Evolutionary conservation across 225 moss, liverwort and hornwort genomes (phyloP).

Genomic region (Pleurozium schreberi): DNA sequence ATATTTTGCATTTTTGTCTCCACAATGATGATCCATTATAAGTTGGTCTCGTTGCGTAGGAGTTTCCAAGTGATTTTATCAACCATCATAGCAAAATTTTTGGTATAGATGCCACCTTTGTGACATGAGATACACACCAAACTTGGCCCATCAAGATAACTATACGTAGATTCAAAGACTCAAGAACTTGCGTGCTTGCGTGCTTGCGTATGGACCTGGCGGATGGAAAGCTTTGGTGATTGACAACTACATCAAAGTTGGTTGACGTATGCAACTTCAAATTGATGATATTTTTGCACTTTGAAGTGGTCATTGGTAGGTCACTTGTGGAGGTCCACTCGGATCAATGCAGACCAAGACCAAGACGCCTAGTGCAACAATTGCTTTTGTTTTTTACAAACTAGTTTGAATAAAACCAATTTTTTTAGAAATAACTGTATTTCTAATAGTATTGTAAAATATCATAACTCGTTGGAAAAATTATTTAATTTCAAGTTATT

Average conservation of each 20-base stretch:
- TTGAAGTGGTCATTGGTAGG: not conserved
- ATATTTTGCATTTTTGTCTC: too few species aligned
- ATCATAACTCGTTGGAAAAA: too few species aligned
- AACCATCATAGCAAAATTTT: not conserved
- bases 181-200: fast-evolving
- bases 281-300: not conserved
- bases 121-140: not conserved
- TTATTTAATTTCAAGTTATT: too few species aligned
- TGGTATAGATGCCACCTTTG: not conserved
- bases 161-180: fast-evolving
- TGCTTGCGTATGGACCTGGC: not conserved
- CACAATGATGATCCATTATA: too few species aligned
- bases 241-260: not conserved
- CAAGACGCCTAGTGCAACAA: too few species aligned
- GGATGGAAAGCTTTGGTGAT: not conserved
- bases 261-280: not conserved
- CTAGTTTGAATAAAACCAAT: too few species aligned
- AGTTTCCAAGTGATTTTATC: not conserved
- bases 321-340: too few species aligned
- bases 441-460: too few species aligned
- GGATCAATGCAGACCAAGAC: not conserved
- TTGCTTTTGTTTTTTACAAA: too few species aligned
- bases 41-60: not conserved
- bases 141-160: not conserved
- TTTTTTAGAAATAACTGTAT: too few species aligned